Percentiles rank a stretch among this genome's conserved stretches.
Evolutionary conservation across 1,284 basidiomycete genomes (phyloP).

Genomic region (Cutaneotrichosporon mucoides): DNA sequence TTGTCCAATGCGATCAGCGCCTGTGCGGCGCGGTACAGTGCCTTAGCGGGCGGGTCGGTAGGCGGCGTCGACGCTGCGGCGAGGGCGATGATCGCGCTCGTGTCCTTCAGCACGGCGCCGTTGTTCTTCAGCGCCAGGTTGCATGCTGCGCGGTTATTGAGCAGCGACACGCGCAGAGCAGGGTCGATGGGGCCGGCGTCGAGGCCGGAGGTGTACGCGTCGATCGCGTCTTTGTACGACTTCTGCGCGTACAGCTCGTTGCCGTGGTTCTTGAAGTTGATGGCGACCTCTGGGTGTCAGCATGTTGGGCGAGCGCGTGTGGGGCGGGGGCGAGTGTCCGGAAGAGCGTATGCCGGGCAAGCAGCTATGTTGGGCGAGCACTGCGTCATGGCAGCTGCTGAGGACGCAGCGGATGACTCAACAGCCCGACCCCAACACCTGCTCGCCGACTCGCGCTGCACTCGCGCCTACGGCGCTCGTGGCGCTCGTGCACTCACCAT

Average conservation of each 20-base stretch:
- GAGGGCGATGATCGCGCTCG: slow-evolving; percentile 64
- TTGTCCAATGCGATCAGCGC: slow-evolving; percentile 69
- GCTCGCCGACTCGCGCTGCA: too few species aligned
- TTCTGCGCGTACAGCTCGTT: slow-evolving; percentile 89
- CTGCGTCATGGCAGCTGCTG: too few species aligned
- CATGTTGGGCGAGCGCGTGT: not conserved
- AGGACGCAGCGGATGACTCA: too few species aligned
- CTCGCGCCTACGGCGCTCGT: too few species aligned
- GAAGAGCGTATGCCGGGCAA: too few species aligned
- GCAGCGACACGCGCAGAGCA: slow-evolving; percentile 62
- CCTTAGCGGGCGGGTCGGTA: slow-evolving; percentile 61
- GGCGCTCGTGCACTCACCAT: slow-evolving; percentile 61
- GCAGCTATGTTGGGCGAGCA: too few species aligned
- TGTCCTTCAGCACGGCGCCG: slow-evolving; percentile 76
- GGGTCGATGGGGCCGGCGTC: slow-evolving; percentile 71
- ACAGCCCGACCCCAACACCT: too few species aligned
- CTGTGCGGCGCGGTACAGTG: slow-evolving; percentile 73
- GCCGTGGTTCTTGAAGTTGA: slow-evolving; percentile 91
- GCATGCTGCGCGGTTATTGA: slow-evolving; percentile 87
- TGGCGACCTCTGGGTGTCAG: slow-evolving; percentile 66
- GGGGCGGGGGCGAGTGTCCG: not conserved
- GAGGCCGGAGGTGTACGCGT: slow-evolving; percentile 86
- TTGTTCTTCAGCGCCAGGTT: slow-evolving; percentile 90
- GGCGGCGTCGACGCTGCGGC: slow-evolving; percentile 50
- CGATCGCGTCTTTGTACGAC: slow-evolving; percentile 77